Conservation (phyloP, 2,329 filamentous ascomycete genomes). For the Cladosporium velox region DNA sequence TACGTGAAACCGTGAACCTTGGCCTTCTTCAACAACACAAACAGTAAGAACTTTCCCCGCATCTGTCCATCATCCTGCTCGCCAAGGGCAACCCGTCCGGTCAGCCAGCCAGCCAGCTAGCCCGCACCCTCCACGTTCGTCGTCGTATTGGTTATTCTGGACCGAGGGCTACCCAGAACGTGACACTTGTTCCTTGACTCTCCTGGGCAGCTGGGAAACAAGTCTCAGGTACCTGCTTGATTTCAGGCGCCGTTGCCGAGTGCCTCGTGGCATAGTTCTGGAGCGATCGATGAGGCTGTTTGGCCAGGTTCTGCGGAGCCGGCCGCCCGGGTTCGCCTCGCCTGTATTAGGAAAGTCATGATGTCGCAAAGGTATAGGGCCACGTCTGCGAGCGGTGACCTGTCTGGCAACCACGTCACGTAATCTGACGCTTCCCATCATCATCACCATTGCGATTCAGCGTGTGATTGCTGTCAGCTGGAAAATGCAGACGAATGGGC, state of each 20-base stretch:
- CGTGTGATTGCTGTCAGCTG: conserved; percentile 23
- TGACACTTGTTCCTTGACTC: conserved; percentile 9
- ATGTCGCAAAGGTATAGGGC: conserved; percentile 9
- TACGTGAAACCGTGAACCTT: conserved; percentile 8
- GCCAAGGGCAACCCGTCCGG: conserved; percentile 2
- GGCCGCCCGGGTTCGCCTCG: conserved; percentile 7
- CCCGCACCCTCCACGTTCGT: neutral
- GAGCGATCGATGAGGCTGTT: conserved; percentile 11
- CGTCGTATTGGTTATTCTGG: neutral
- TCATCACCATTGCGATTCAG: neutral
- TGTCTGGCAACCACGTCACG: conserved; percentile 1
- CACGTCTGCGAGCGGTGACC: neutral
- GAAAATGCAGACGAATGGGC: neutral
- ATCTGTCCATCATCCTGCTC: neutral
- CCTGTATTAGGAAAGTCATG: conserved; percentile 1
- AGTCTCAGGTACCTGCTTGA: neutral
- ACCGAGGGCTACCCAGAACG: neutral
- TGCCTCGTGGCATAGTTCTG: conserved; percentile 20
- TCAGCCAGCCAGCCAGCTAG: neutral
- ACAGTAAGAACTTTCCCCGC: conserved; percentile 16
- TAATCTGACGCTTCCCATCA: neutral
- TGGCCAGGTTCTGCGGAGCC: conserved; percentile 18
- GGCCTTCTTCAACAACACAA: neutral
- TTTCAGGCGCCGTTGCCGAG: neutral
- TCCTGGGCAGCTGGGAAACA: neutral